phyloP scores from a whole-genome alignment of 805 yeast genomes.

The Kuraishia piskuri region DNA sequence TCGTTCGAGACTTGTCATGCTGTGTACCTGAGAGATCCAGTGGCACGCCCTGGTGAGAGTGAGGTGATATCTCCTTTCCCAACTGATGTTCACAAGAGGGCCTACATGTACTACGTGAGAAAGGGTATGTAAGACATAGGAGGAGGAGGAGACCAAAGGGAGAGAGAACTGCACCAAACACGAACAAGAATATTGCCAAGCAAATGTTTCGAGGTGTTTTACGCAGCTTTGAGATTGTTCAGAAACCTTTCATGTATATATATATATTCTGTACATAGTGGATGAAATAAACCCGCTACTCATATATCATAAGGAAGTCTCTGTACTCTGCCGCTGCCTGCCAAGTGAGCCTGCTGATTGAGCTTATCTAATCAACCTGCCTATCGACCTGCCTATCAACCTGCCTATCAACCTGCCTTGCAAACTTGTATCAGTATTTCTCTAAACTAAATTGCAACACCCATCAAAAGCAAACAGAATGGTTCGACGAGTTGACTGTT shows the following conservation, averaged over 20 bases:
- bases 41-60: conserved; percentile 93
- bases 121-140: conserved; percentile 35
- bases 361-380: no score
- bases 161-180: no score
- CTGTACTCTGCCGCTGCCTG: no score
- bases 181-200: background rate
- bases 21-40: conserved; percentile 93
- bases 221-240: background rate
- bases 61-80: conserved; percentile 92
- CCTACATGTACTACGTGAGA: conserved; percentile 88
- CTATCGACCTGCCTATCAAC: no score
- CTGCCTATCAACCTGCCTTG: no score
- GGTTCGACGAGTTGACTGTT: no score
- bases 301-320: no score
- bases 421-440: no score
- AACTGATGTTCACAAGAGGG: conserved; percentile 77
- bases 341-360: no score
- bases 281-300: background rate
- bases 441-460: no score
- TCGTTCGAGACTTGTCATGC: conserved; percentile 93
- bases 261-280: background rate
- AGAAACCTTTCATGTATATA: background rate
- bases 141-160: background rate
- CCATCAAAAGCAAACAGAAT: no score
- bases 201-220: no score